Conservation (phyloP, 106 monocot species). For the Platanthera zijinensis region DNA sequence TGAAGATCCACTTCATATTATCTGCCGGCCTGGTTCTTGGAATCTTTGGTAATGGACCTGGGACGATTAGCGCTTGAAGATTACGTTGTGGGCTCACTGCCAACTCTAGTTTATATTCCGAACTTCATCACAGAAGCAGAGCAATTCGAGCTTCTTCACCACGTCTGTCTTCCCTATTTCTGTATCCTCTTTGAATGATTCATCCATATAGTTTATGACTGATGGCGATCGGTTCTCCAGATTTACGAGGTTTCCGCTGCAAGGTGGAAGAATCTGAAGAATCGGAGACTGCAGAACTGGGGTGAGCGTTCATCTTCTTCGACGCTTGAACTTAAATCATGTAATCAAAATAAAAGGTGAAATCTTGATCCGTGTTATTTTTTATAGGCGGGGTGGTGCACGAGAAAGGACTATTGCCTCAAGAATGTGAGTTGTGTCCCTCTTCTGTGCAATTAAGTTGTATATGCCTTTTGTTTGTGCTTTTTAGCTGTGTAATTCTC, state of each 20-base stretch:
- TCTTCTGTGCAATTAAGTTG: neutral
- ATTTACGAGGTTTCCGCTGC: slow-evolving; percentile 62
- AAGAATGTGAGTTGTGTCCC: slow-evolving; percentile 50
- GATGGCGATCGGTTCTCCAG: slow-evolving; percentile 14
- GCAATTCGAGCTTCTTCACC: slow-evolving; percentile 62
- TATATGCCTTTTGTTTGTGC: neutral
- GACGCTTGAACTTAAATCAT: neutral
- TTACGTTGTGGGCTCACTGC: slow-evolving; percentile 34
- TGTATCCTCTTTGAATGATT: neutral
- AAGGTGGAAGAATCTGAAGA: slow-evolving; percentile 88
- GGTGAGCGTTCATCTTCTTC: slow-evolving; percentile 28
- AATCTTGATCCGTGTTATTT: neutral
- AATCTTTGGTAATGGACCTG: neutral
- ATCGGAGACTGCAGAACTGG: slow-evolving; percentile 94
- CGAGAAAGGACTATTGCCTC: slow-evolving; percentile 92
- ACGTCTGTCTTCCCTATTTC: slow-evolving; percentile 19
- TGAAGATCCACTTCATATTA: too few relatives aligned
- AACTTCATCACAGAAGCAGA: slow-evolving; percentile 58
- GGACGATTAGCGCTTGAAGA: slow-evolving; percentile 15
- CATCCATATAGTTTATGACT: neutral
- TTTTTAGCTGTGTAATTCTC: neutral
- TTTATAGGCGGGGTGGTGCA: slow-evolving; percentile 85
- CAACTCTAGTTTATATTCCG: slow-evolving; percentile 62
- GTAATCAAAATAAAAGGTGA: neutral
- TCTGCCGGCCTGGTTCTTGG: too few relatives aligned